A percentile compares a stretch with the other conserved stretches of the same genome.
These are phyloP conservation scores for Ganoderma boninense DNA, from an alignment of 1,284 basidiomycete genomes.

Conservation along the genomic window DNA sequence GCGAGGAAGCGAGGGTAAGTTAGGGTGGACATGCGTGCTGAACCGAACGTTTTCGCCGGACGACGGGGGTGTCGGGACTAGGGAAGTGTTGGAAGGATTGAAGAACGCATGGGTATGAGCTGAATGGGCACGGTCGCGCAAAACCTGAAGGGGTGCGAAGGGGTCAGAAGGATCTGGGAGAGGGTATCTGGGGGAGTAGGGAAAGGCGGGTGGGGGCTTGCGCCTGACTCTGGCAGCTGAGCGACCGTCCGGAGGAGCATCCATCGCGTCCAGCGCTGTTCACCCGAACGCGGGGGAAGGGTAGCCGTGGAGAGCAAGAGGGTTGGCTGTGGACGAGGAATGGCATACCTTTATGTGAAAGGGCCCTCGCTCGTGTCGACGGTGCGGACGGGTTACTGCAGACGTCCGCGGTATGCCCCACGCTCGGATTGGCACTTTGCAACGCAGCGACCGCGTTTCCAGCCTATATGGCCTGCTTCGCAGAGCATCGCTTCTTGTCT, in stretches of 20 bases:
- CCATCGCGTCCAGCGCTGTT: conserved; percentile 32
- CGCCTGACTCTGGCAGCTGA: conserved; percentile 47
- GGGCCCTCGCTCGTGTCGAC: conserved; percentile 26
- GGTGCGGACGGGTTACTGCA: conserved; percentile 24
- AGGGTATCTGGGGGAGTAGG: conserved; percentile 55
- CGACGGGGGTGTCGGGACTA: conserved; percentile 23
- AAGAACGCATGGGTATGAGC: conserved; percentile 35
- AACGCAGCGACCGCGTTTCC: conserved; percentile 25
- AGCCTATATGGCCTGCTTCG: conserved; percentile 18
- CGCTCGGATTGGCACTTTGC: conserved; percentile 19
- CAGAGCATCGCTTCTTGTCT: conserved; percentile 7
- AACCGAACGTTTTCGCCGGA: conserved; percentile 16
- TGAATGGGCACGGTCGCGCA: conserved; percentile 49
- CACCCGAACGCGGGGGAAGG: conserved; percentile 14
- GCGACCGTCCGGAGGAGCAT: conserved; percentile 19
- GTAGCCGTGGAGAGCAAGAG: conserved; percentile 22
- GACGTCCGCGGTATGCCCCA: conserved; percentile 14
- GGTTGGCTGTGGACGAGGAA: conserved; percentile 11
- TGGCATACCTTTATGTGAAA: conserved; percentile 29
- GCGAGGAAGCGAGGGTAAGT: conserved; percentile 23
- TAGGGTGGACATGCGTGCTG: conserved; percentile 12
- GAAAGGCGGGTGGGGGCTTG: conserved; percentile 56
- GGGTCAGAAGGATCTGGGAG: conserved; percentile 61
- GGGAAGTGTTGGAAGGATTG: conserved; percentile 30
- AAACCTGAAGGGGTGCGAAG: conserved; percentile 60